These are phyloP conservation scores for Oryza meyeriana DNA, from an alignment of 176 grass and related monocot genomes.

Conservation along the genomic window DNA sequence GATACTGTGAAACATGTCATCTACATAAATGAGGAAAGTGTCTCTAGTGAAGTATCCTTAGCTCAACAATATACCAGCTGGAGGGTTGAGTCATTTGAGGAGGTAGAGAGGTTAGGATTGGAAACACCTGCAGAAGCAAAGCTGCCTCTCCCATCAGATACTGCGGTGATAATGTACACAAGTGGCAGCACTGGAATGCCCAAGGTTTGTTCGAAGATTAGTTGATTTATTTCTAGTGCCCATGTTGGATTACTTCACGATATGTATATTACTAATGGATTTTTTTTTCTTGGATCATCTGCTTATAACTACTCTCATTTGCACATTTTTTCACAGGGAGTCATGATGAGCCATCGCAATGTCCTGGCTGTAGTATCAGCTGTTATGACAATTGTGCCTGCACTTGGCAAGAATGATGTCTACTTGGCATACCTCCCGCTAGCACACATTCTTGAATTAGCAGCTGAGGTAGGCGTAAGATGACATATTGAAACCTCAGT, in stretches of 20 bases:
- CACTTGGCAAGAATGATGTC: conserved; percentile 75
- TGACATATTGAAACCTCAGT: background rate
- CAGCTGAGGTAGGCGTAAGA: conserved; percentile 65
- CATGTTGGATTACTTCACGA: conserved; percentile 17
- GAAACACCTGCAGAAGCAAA: conserved; percentile 59
- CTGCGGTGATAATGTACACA: conserved; percentile 97
- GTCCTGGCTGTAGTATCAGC: conserved; percentile 76
- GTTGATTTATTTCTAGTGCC: conserved; percentile 14
- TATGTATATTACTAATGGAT: conserved; percentile 4
- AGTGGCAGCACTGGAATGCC: conserved; percentile 97
- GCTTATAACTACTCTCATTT: background rate
- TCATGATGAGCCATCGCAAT: conserved; percentile 96
- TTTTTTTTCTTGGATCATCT: conserved; percentile 2
- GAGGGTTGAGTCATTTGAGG: conserved; percentile 68
- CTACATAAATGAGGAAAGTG: conserved; percentile 75
- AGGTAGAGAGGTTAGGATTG: conserved; percentile 70
- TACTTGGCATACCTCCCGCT: conserved; percentile 94
- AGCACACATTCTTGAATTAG: conserved; percentile 96
- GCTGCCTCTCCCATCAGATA: conserved; percentile 64
- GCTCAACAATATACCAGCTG: conserved; percentile 67
- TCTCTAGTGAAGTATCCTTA: conserved; percentile 68
- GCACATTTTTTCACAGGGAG: conserved; percentile 51
- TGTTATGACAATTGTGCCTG: conserved; percentile 86
- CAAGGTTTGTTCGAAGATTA: conserved; percentile 64
- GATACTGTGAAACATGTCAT: conserved; percentile 78